Conservation (phyloP, 2,329 filamentous ascomycete genomes). For the Diaporthe humulicola region DNA sequence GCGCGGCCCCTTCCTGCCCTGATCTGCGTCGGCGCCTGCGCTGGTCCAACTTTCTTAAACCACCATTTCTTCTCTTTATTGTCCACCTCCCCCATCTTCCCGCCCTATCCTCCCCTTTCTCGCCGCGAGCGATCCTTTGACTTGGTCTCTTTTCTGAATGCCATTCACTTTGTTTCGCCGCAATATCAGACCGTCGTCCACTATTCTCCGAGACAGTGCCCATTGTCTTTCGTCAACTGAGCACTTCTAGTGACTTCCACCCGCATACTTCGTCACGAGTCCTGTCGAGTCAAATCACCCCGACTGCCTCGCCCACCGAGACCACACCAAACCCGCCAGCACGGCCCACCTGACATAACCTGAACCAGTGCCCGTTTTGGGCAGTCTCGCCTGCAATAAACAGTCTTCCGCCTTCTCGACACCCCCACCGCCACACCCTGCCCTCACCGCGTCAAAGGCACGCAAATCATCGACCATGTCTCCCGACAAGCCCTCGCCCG, state of each 20-base stretch:
- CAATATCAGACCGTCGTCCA: background rate
- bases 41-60: conserved; percentile 22
- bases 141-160: background rate
- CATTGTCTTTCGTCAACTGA: background rate
- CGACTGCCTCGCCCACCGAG: conserved; percentile 1
- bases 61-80: conserved; percentile 17
- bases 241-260: conserved; percentile 13
- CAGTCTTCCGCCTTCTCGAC: background rate
- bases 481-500: conserved; percentile 41
- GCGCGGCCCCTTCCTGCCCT: conserved; percentile 30
- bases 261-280: conserved; percentile 15
- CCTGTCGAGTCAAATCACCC: conserved; percentile 3
- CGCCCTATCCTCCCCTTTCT: background rate
- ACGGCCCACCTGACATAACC: background rate
- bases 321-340: background rate
- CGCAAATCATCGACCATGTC: conserved; percentile 54
- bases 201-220: background rate
- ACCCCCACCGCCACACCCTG: background rate
- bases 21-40: conserved; percentile 23
- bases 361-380: background rate
- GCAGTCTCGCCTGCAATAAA: background rate
- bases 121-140: background rate
- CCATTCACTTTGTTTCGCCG: conserved; percentile 14
- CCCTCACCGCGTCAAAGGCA: background rate
- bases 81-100: background rate